phyloP scores from a whole-genome alignment of 2,329 filamentous ascomycete genomes.

The Xylariaceae sp. region DNA sequence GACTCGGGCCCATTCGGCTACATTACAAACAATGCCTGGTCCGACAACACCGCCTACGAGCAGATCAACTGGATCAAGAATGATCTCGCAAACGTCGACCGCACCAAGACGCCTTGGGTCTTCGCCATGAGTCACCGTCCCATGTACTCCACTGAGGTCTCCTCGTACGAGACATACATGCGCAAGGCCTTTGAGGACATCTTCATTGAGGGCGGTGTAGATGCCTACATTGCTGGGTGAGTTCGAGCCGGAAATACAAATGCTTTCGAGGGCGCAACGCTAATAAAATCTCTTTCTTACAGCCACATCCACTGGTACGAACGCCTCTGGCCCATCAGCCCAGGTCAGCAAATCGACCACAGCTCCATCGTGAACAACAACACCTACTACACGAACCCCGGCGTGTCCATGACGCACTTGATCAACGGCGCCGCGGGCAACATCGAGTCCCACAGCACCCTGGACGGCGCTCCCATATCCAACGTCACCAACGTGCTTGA shows the following conservation, averaged over 20 bases:
- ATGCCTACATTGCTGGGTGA: neutral
- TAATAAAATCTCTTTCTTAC: neutral
- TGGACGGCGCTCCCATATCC: neutral
- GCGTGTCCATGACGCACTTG: neutral
- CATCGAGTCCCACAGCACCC: neutral
- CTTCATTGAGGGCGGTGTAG: neutral
- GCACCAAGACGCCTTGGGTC: neutral
- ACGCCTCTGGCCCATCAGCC: neutral
- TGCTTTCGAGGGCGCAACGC: too few species aligned
- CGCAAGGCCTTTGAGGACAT: neutral
- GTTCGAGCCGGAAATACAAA: neutral
- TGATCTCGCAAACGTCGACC: neutral
- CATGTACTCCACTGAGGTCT: neutral
- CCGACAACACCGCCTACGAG: neutral
- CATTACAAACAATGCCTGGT: neutral
- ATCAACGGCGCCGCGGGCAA: neutral
- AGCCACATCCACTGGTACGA: conserved; percentile 1
- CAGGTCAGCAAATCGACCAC: neutral
- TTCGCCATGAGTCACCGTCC: neutral
- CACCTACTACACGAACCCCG: neutral
- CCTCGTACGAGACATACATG: neutral
- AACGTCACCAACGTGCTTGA: neutral
- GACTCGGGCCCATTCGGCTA: neutral
- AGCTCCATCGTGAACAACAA: neutral
- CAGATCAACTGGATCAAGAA: neutral